phyloP scores from a whole-genome alignment of 163 green algal species.

The Scenedesmus sp. region DNA sequence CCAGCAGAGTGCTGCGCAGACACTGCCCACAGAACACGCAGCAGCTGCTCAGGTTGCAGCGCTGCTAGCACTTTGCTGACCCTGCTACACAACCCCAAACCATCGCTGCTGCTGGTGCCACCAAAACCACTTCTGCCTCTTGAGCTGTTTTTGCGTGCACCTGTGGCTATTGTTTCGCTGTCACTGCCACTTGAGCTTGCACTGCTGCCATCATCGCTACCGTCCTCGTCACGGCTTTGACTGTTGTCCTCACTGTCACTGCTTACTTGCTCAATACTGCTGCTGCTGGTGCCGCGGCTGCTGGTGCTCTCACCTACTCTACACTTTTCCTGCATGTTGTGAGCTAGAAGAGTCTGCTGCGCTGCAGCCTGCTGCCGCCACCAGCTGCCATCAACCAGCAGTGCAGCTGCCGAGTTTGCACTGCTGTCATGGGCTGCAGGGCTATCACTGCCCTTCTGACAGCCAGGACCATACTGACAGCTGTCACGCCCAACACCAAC shows the following conservation, averaged over 20 bases:
- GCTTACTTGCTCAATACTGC: neutral
- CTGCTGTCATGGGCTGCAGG: neutral
- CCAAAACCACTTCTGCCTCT: neutral
- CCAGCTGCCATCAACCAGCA: conserved; percentile 10
- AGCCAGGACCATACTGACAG: too few relatives aligned
- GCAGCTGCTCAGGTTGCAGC: neutral
- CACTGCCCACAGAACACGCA: conserved; percentile 7
- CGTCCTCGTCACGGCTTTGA: neutral
- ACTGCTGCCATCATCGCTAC: neutral
- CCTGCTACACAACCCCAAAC: neutral
- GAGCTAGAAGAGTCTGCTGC: neutral
- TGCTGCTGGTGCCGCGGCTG: neutral
- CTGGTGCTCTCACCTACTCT: neutral
- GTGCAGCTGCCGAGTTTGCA: neutral
- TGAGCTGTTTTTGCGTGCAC: neutral
- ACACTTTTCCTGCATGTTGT: neutral
- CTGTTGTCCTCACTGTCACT: neutral
- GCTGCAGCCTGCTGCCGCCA: neutral
- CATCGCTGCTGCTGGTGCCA: neutral
- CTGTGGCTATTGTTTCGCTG: neutral
- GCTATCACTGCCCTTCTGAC: neutral
- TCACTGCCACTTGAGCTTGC: neutral
- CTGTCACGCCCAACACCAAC: neutral
- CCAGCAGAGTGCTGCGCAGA: neutral
- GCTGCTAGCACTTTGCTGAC: neutral